Evolutionary conservation across 257 asterid genomes (phyloP), one percentile per base, ranked within the genome.

Genomic region (Solanum clarkiae): DNA sequence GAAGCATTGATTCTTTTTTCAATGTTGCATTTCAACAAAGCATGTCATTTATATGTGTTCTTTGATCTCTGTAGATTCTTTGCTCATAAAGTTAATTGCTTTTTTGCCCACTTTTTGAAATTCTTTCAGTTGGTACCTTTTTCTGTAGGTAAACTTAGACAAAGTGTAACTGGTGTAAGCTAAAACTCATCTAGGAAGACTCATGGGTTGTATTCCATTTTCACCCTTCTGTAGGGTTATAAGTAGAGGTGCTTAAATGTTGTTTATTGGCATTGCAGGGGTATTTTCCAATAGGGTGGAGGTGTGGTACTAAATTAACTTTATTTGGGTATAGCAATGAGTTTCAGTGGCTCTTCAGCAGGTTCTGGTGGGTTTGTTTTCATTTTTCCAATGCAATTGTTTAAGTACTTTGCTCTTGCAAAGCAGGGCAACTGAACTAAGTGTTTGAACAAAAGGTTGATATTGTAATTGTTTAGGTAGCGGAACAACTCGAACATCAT

Each of bases 181-280:
- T 80, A 72, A 47, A 68, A 75, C 80, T 60, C 79, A 80, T 49
- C 18, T 22, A 87, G 83, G 88, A 84, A 84, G 69, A 72, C 63
- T 75, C 84, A 51, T 72, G 79, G 62, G 70, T 84, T 81, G 51
- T 80, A 60, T 87, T 84, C 89, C 89, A 51, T 84, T 86, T 86
- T 75, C 91, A 88, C 91, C 87, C 88, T 90, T 86, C 36, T 10
- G 57, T n/a, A 84, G 60, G 83, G 56, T 44, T 91, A 89, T 92
- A 90, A 87, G 86, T 92, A 88, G 84, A 69, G 80, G 44, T 83
- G 84, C 82, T 71, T 79, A 80, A 57, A 53, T 88, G 69, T 49
- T 87, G 89, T 53, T 84, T 63, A 71, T 87, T 29, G 84, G 84
- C 88, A 90, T 85, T 91, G 90, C 90, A 92, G 91, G 87, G 85